Percentiles rank a stretch among this genome's conserved stretches.
Evolutionary conservation across 139 green algal genomes (phyloP).

Genomic region (Bryopsis sp.): DNA sequence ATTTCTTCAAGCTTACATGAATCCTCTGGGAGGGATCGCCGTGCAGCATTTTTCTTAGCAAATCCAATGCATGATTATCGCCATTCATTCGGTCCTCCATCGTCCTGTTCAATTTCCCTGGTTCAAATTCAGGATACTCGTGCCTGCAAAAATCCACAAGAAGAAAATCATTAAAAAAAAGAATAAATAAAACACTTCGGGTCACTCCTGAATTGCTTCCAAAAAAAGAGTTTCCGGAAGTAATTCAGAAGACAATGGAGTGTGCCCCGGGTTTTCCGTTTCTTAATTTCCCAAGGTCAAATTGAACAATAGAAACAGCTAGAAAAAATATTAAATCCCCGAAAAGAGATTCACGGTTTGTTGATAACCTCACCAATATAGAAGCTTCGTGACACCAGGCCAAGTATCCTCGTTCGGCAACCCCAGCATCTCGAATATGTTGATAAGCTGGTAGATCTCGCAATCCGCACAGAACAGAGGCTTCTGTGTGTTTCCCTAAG

Average conservation of each 20-base stretch:
- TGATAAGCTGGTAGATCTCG: slow-evolving; percentile 76
- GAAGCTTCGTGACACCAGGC: slow-evolving; percentile 40
- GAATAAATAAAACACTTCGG: not conserved
- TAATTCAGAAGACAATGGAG: too few relatives aligned
- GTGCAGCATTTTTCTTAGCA: not conserved
- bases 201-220: not conserved
- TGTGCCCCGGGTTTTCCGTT: too few relatives aligned
- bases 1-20: not conserved
- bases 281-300: too few relatives aligned
- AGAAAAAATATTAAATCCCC: too few relatives aligned
- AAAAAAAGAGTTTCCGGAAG: too few relatives aligned
- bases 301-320: too few relatives aligned
- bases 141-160: not conserved
- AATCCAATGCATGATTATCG: not conserved
- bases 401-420: slow-evolving; percentile 59
- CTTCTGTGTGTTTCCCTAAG: not conserved
- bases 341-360: too few relatives aligned
- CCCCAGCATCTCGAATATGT: slow-evolving; percentile 82
- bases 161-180: too few relatives aligned
- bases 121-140: slow-evolving; percentile 1
- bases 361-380: slow-evolving; percentile 14
- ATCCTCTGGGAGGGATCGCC: not conserved
- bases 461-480: not conserved
- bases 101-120: not conserved
- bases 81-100: slow-evolving; percentile 4